Percentiles rank a stretch among this genome's conserved stretches.
Evolutionary conservation across 2,329 filamentous ascomycete genomes (phyloP).

Genomic region (Colletotrichum liriopes): DNA sequence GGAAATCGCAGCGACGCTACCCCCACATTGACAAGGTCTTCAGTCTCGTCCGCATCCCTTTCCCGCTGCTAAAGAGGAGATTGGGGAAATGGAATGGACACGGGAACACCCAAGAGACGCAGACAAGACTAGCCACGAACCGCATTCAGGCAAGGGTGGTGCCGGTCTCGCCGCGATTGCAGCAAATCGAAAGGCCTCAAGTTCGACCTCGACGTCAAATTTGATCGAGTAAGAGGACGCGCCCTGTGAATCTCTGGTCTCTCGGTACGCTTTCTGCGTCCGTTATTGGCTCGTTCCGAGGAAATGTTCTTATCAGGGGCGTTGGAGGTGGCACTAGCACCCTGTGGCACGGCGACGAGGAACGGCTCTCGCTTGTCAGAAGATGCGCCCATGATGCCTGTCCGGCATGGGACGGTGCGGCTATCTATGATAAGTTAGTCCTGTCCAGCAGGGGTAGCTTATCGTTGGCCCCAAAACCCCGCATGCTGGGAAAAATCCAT

Average conservation of each 20-base stretch:
- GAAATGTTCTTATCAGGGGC: conserved; percentile 35
- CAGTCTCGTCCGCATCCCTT: conserved; percentile 9
- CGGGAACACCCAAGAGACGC: conserved; percentile 19
- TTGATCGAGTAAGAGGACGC: conserved; percentile 40
- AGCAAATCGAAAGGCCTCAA: conserved; percentile 16
- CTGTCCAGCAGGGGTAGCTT: conserved; percentile 40
- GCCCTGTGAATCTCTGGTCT: conserved; percentile 9
- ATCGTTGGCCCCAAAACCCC: conserved; percentile 40
- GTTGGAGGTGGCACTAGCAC: conserved; percentile 18
- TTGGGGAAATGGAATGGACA: conserved; percentile 10
- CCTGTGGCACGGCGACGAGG: conserved; percentile 19
- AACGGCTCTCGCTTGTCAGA: conserved; percentile 22
- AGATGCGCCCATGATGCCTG: not conserved
- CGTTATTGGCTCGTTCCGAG: conserved; percentile 27
- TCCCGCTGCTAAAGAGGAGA: not conserved
- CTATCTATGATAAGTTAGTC: conserved; percentile 24
- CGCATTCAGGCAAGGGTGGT: conserved; percentile 30
- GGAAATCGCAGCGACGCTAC: conserved; percentile 24
- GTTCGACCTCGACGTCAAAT: conserved; percentile 35
- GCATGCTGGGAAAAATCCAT: conserved; percentile 46
- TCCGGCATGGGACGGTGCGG: conserved; percentile 29
- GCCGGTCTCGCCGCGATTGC: conserved; percentile 41
- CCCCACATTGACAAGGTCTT: conserved; percentile 38
- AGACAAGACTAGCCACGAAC: conserved; percentile 28
- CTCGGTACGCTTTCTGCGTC: not conserved